A percentile compares a stretch with the other conserved stretches of the same genome.
phyloP scores from a whole-genome alignment of 805 yeast genomes.

The Candida qinlingensis region DNA sequence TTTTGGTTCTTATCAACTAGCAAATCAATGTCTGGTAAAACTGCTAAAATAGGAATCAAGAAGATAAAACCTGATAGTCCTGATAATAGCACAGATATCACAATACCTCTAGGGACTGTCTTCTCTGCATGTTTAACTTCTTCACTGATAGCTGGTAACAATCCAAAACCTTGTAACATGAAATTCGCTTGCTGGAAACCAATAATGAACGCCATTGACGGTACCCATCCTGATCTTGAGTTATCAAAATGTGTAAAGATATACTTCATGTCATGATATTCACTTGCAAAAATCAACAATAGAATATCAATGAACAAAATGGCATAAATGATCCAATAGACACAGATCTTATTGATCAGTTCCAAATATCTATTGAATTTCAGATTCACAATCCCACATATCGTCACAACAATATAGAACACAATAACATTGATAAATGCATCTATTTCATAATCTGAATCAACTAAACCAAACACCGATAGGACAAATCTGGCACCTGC shows the following conservation, averaged over 20 bases:
- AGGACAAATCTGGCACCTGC: slow-evolving; percentile 73
- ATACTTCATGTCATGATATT: slow-evolving; percentile 52
- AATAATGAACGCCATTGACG: slow-evolving; percentile 62
- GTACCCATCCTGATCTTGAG: slow-evolving; percentile 72
- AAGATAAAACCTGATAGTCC: slow-evolving; percentile 67
- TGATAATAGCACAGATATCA: slow-evolving; percentile 58
- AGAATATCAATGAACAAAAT: slow-evolving; percentile 62
- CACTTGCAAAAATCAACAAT: slow-evolving; percentile 48
- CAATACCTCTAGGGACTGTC: slow-evolving; percentile 69
- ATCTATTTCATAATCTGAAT: slow-evolving; percentile 54
- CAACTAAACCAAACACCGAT: slow-evolving; percentile 58
- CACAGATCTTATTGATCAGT: slow-evolving; percentile 58
- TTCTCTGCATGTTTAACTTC: slow-evolving; percentile 74
- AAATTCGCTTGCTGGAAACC: slow-evolving; percentile 77
- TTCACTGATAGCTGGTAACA: slow-evolving; percentile 76
- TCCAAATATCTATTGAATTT: slow-evolving; percentile 57
- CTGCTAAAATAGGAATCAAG: slow-evolving; percentile 64
- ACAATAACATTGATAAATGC: slow-evolving; percentile 49
- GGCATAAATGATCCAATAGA: slow-evolving; percentile 72
- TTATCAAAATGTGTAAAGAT: slow-evolving; percentile 67
- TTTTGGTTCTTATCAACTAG: slow-evolving; percentile 51
- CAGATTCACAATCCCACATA: slow-evolving; percentile 61
- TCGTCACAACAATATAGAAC: slow-evolving; percentile 48
- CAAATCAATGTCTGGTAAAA: slow-evolving; percentile 58
- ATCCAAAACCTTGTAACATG: slow-evolving; percentile 78